Evolutionary conservation across 140 eudicot genomes (phyloP), one percentile per base, ranked within the genome.

Genomic region (Cichorium intybus): DNA sequence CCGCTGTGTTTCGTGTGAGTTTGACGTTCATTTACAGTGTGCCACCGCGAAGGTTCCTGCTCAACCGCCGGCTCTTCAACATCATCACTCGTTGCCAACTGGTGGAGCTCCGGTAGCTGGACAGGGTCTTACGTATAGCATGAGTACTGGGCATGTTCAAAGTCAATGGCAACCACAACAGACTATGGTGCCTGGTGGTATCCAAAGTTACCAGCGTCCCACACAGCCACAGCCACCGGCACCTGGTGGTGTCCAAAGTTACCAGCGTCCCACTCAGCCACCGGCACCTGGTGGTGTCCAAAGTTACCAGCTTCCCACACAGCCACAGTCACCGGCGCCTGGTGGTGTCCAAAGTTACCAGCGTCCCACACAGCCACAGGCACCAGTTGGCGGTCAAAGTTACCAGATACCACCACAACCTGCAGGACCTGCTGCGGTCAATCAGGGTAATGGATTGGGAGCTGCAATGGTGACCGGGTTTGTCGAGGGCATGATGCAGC

Each of bases 1-100:
- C 62, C 68, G 89, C 1, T 86, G 95, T 47, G 64, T 22, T 10
- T 12, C 78, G 2, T 86, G 89, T 69, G 89, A 66, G 63, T 86
- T 82, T 56, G 95, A 86, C 43, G 84, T 61, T 22, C 95, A 82
- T 61, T 55, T 86, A 73, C 73, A 80, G 10, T 82, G 95, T 6
- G 81, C 79, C 26, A 69, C 56, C 0, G 61, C 57, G 9, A 70
- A 71, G 3, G 33, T 55, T 2, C 23, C 49, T 23, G 16, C 53
- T 14, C 56, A 16, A 9, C 64, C 60, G 4, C 63, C 51, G 16
- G 61, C 16, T 16, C 35, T 48, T 10, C 80, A 39, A 29, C 71
- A 53, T 60, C 47, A 48, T 31, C 62, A 45, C 6, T 58, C 75
- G 21, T 46, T 51, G 14, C 67, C 78, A 0, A 7, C 18, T 4